Conservation (phyloP, 2,329 filamentous ascomycete genomes). For the Sporothrix luriei region DNA sequence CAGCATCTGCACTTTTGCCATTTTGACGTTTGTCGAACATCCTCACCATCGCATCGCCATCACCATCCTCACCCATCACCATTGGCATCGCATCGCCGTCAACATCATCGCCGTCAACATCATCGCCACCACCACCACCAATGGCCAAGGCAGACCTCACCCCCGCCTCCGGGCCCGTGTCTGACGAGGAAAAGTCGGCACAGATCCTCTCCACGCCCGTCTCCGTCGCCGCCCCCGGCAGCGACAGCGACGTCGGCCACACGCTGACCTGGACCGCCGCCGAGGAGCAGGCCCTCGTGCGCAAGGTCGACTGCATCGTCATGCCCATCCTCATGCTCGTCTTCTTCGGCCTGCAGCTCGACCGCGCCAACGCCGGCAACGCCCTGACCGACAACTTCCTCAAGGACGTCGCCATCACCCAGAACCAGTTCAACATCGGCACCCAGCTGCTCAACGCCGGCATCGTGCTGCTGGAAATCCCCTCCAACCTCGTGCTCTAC, state of each 20-base stretch:
- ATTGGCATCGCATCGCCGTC: too few relatives aligned
- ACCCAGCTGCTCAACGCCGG: slow-evolving; percentile 45
- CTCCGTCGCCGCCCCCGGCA: slow-evolving; percentile 3
- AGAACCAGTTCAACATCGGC: slow-evolving; percentile 52
- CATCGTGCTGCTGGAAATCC: slow-evolving; percentile 37
- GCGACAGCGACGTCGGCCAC: slow-evolving; percentile 22
- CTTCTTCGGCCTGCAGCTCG: slow-evolving; percentile 50
- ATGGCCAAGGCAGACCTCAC: background rate
- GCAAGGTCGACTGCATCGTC: slow-evolving; percentile 45
- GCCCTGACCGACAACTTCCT: slow-evolving; percentile 39
- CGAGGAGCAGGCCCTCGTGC: slow-evolving; percentile 26
- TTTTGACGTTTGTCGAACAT: too few relatives aligned
- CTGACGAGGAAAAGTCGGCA: slow-evolving; percentile 16
- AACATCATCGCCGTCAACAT: too few relatives aligned
- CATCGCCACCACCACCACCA: too few relatives aligned
- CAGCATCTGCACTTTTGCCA: background rate
- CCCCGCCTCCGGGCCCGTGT: background rate
- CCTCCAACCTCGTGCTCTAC: slow-evolving; percentile 53
- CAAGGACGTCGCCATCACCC: slow-evolving; percentile 44
- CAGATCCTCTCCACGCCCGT: background rate
- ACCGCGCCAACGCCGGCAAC: slow-evolving; percentile 45
- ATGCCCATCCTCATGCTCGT: slow-evolving; percentile 49
- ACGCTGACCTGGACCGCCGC: slow-evolving; percentile 28
- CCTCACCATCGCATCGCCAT: too few relatives aligned
- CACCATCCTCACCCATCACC: too few relatives aligned